Percentiles rank a stretch among this genome's conserved stretches.
Evolutionary conservation across 352 stramenopile species (phyloP).

Genomic region (Blastocystis sp.): DNA sequence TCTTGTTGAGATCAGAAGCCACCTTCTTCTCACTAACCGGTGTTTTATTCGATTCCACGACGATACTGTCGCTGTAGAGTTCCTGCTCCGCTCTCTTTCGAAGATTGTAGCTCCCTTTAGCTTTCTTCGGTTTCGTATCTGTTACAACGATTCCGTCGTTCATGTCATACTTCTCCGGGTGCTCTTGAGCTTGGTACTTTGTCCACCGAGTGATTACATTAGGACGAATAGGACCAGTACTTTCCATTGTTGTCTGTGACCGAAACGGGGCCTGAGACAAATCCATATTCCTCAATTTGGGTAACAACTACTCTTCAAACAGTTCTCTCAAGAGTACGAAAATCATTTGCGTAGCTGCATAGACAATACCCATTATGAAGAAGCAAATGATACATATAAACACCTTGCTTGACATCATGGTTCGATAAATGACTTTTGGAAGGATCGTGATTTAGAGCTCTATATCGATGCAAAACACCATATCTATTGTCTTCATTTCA

Average conservation of each 20-base stretch:
- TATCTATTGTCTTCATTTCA: neutral
- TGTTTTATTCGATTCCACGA: neutral
- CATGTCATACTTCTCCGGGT: constrained; percentile 44
- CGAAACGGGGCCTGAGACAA: neutral
- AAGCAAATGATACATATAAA: constrained; percentile 55
- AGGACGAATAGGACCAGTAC: constrained; percentile 45
- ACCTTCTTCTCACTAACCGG: neutral
- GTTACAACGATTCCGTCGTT: constrained; percentile 32
- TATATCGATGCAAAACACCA: neutral
- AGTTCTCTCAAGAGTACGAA: neutral
- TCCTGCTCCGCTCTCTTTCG: neutral
- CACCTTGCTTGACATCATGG: constrained; percentile 53
- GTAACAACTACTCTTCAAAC: neutral
- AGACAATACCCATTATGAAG: constrained; percentile 48
- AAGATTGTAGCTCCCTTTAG: constrained; percentile 7
- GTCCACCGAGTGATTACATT: constrained; percentile 47
- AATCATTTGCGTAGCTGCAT: constrained; percentile 41
- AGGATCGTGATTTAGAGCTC: too few relatives aligned
- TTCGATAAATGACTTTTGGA: neutral
- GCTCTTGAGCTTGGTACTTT: constrained; percentile 26
- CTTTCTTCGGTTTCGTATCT: neutral
- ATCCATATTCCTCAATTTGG: constrained; percentile 25
- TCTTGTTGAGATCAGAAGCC: neutral
- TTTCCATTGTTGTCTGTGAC: constrained; percentile 43
- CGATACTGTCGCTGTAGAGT: constrained; percentile 32